Evolutionary conservation across 345 rosid genomes (phyloP), one percentile per base, ranked within the genome.

Genomic region (Bretschneidera sinensis): DNA sequence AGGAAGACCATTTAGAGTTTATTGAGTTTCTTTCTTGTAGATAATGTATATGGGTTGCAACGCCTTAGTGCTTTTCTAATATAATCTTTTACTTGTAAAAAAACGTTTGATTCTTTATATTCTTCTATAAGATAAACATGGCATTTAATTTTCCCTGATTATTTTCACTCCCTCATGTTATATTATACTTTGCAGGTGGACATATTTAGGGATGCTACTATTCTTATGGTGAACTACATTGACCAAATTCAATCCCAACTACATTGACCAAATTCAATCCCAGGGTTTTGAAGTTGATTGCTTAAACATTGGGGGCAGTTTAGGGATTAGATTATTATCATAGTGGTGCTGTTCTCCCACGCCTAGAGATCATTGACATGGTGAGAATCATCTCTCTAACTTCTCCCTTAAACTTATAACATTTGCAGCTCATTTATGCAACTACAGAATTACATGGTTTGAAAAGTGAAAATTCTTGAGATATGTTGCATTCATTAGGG

Each of bases 321-420:
- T 94, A 67, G 99, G 99, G 63, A 94, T 94, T n/a, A 64, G 97
- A 94, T 79, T 94, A 94, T 64, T 76, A 86, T 66, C 99, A 94
- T 62, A 59, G 76, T 13, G 89, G 95, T 34, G 95, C 97, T 33
- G 65, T 88, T 65, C 92, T 94, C 99, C 99, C 53, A 76, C 80
- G 47, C 99, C 97, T 24, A 85, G 84, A 83, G 95, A 91, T 77
- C 71, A 88, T 94, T 60, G 71, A 90, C 79, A 94, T 97, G 0
- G 96, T 94, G 64, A 84, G 87, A 23, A 71, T 35, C 54, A 17
- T 43, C 47, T 53, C 70, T 62, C 54, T 56, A 16, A 63, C n/a
- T 54, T 48, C 48, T 34, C 51, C 66, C 5, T 59, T 59, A 49
- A 33, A 17, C 21, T 67, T 50, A 63, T 18, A 34, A 24, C 16